Evolutionary conservation across 2,329 filamentous ascomycete species (phyloP).

Genomic region (Alternaria brassicicola): DNA sequence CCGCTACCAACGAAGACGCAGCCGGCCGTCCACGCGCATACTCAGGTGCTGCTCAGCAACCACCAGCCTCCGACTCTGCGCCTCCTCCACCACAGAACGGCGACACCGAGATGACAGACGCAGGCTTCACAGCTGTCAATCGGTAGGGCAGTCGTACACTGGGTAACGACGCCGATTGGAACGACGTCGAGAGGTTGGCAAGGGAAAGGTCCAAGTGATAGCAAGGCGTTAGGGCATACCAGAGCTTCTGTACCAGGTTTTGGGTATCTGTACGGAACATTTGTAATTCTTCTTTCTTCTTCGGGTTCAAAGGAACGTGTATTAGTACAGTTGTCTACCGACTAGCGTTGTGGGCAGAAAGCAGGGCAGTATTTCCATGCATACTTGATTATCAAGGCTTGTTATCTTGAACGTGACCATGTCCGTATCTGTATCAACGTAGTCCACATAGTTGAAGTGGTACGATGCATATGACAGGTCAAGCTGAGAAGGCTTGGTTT

Average conservation of each 20-base stretch:
- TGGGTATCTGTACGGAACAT: background rate
- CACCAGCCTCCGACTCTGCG: slow-evolving; percentile 23
- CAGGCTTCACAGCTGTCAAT: slow-evolving; percentile 48
- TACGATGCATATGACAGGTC: background rate
- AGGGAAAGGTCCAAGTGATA: background rate
- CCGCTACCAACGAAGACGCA: slow-evolving; percentile 33
- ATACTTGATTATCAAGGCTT: background rate
- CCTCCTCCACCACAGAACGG: slow-evolving; percentile 40
- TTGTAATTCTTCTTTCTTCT: background rate
- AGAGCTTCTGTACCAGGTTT: background rate
- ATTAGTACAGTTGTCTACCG: slow-evolving; percentile 1
- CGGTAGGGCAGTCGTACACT: slow-evolving; percentile 27
- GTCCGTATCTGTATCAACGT: background rate
- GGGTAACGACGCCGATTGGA: background rate
- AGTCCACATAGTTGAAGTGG: background rate
- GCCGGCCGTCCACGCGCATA: slow-evolving; percentile 33
- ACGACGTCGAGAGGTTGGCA: background rate
- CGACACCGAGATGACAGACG: slow-evolving; percentile 52
- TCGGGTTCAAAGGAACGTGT: background rate
- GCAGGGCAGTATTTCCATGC: background rate
- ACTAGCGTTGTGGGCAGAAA: background rate
- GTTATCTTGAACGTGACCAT: background rate
- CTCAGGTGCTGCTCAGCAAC: slow-evolving; percentile 33
- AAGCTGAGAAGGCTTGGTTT: background rate
- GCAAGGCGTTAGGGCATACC: slow-evolving; percentile 13